Evolutionary conservation across 257 asterid genomes (phyloP), one percentile per base, ranked within the genome.

Genomic region (Ehretia macrophylla): DNA sequence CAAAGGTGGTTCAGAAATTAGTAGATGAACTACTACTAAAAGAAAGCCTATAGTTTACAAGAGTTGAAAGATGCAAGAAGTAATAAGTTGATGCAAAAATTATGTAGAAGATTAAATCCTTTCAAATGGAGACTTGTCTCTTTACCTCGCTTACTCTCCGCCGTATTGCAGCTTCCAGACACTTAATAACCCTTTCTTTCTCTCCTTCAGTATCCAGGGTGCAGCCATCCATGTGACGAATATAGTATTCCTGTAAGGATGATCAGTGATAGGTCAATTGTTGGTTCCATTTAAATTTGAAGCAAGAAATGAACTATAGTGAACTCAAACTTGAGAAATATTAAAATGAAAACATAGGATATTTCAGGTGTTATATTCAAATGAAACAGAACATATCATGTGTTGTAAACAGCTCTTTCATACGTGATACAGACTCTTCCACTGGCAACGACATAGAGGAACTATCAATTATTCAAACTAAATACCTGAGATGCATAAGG

Each of bases 131-230:
- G 8, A 14, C 52, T 47, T 18, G 11, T 10, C 47, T 0, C 35
- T 55, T 72, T 75, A 92, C 98, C 95, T 92, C 97, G 47, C 97
- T 88, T 32, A 75, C 81, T 80, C 99, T 66, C 68, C 99, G 90
- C 58, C 79, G 75, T 57, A 92, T 81, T 9, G 99, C 97, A 65
- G 99, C 99, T 79, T 92, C 99, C 32, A 92, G 93, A 69, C 99
- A 92, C 78, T 86, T 92, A 69, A 77, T 64, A 65, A 85, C 96
- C 79, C 74, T 88, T 51, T 86, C 85, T 74, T 77, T 92, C 81
- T 92, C 96, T 51, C 60, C 90, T 64, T 77, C 81, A 16, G 78
- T 74, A 32, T 78, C 83, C n/a, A 84, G 77, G 10, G 85, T 79
- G 86, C 87, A 73, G 23, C 97, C 97, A 50, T 92, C 93, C 84